Base-by-base conservation (phyloP, 2,329 filamentous ascomycete species). In the Aspergillus eucalypticola region DNA sequence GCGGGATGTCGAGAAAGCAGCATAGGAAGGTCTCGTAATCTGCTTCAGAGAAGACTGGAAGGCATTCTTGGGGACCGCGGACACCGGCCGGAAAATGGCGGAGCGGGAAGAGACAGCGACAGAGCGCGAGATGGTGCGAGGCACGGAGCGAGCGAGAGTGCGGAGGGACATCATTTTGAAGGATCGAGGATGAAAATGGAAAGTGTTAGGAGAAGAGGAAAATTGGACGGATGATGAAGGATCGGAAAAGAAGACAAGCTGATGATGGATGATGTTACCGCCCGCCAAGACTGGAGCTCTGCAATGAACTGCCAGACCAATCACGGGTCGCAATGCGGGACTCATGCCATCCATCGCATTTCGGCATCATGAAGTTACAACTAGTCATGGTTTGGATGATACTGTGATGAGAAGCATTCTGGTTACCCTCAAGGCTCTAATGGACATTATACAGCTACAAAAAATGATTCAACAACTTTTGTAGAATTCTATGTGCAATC, bases 91-190 rank as follows among this genome's bases (percentile, higher is more conserved):
- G 64, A 71, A 61, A 68, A 83, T 78, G 63, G 83, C 69, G 52
- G 69, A 65, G 49, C 69, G 64, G 39, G 84, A 77, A 56, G 82
- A 76, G 59, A 79, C 76, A 64, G 84, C 79, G 64, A 89, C 72
- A 68, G 77, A 75, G 64, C 88, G 85, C 67, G 84, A 79, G 56
- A 89, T 69, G 60, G 83, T 81, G 73, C 88, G 86, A 69, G 90
- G 88, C 73, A 87, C 85, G 53, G 87, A 84, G 74, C 90, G 88
- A 72, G 85, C 82, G 65, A 89, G 74, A 62, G 83, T 79, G 75
- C 89, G 84, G 67, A 91, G 80, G 66, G 89, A 88, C 73, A 92
- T 81, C 90, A 92, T 92, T 53, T 53, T 67, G 54, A 54, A 42
- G 52, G 46, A 19, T 42, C 62, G 59, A 59, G 27, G 60, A 67